A percentile compares a stretch with the other conserved stretches of the same genome.
Conservation (phyloP, 768 basidiomycete genomes). For the Termitomyces sp. region DNA sequence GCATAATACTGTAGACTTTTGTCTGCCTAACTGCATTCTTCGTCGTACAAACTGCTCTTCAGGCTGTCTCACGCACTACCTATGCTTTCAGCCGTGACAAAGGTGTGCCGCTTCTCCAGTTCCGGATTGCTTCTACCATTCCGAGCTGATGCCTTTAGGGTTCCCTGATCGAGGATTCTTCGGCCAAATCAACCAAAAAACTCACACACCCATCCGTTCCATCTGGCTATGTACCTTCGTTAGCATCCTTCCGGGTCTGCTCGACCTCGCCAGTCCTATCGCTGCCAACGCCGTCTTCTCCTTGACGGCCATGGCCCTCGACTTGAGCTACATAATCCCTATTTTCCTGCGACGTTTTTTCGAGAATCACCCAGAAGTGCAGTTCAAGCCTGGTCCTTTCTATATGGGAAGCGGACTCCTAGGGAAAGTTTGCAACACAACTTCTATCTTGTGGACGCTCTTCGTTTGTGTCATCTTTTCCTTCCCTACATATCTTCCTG, state of each 20-base stretch:
- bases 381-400: slow-evolving; percentile 83
- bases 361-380: slow-evolving; percentile 72
- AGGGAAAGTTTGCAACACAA: slow-evolving; percentile 55
- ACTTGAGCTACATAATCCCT: slow-evolving; percentile 79
- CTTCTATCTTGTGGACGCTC: slow-evolving; percentile 65
- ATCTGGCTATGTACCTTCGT: slow-evolving; percentile 70
- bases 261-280: slow-evolving; percentile 71
- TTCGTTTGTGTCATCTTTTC: slow-evolving; percentile 71
- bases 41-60: slow-evolving; percentile 74
- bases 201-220: slow-evolving; percentile 72
- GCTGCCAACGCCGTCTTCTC: slow-evolving; percentile 82
- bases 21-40: slow-evolving; percentile 88
- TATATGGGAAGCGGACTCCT: slow-evolving; percentile 71
- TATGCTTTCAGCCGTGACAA: slow-evolving; percentile 84
- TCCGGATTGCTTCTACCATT: not conserved
- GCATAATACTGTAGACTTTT: slow-evolving; percentile 38
- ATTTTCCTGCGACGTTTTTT: slow-evolving; percentile 70
- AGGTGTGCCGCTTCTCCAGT: slow-evolving; percentile 29
- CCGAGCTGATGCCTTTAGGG: slow-evolving; percentile 24
- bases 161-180: slow-evolving; percentile 79
- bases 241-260: slow-evolving; percentile 63
- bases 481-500: slow-evolving; percentile 64
- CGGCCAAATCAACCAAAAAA: slow-evolving; percentile 54
- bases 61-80: slow-evolving; percentile 77
- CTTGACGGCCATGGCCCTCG: slow-evolving; percentile 72